phyloP scores from a whole-genome alignment of 2,329 filamentous ascomycete genomes.

The Scytalidium lignicola region DNA sequence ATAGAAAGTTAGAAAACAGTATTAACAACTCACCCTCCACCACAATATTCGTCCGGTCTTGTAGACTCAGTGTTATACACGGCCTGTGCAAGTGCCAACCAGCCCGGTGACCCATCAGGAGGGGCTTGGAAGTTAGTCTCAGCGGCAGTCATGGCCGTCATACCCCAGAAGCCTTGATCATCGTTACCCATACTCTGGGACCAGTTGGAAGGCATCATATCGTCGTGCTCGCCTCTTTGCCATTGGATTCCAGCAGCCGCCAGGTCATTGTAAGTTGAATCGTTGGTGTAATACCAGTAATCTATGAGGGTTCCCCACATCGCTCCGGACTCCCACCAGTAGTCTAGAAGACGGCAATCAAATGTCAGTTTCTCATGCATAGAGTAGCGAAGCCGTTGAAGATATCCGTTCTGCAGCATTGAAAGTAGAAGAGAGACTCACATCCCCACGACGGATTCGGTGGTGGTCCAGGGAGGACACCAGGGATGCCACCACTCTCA shows the following conservation, averaged over 20 bases:
- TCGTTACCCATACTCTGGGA: slow-evolving; percentile 30
- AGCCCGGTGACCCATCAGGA: slow-evolving; percentile 57
- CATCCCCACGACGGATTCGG: slow-evolving; percentile 24
- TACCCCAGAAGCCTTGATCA: slow-evolving; percentile 67
- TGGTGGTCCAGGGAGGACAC: slow-evolving; percentile 43
- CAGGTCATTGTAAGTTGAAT: slow-evolving; percentile 51
- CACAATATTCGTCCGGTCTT: slow-evolving; percentile 67
- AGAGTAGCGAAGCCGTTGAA: no score
- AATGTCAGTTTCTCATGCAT: slow-evolving; percentile 2
- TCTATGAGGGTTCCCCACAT: slow-evolving; percentile 57
- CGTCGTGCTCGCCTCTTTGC: slow-evolving; percentile 49
- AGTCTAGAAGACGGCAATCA: slow-evolving; percentile 30
- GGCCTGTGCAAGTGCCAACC: slow-evolving; percentile 72
- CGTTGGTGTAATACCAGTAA: slow-evolving; percentile 59
- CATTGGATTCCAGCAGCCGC: slow-evolving; percentile 50
- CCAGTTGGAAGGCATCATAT: slow-evolving; percentile 52
- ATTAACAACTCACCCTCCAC: slow-evolving; percentile 50
- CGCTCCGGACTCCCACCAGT: slow-evolving; percentile 58
- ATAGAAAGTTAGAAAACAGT: background rate
- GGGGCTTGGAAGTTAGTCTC: slow-evolving; percentile 73
- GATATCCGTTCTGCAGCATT: background rate
- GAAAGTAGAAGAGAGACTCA: slow-evolving; percentile 15
- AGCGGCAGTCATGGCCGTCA: slow-evolving; percentile 73
- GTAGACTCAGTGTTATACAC: slow-evolving; percentile 73
- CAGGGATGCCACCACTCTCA: slow-evolving; percentile 37